Conservation (phyloP, 139 green algal genomes). For the Asterochloris sp. region DNA sequence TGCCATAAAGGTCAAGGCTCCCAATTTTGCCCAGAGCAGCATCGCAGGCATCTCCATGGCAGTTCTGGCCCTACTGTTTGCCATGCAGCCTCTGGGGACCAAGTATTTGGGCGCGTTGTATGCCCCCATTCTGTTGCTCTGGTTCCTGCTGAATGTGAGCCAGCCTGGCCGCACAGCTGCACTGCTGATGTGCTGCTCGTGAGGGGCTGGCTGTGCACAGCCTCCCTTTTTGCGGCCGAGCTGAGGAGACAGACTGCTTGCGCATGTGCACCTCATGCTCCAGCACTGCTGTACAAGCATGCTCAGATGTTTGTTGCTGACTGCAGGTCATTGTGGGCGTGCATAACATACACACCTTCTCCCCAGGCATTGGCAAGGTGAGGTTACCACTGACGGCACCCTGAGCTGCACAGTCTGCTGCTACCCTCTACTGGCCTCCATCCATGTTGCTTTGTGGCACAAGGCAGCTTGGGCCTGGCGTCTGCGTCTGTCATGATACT, state of each 20-base stretch:
- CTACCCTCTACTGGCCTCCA: too few relatives aligned
- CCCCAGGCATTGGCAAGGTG: background rate
- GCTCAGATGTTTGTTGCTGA: background rate
- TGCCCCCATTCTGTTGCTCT: conserved; percentile 49
- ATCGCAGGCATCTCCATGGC: conserved; percentile 24
- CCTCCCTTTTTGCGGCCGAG: too few relatives aligned
- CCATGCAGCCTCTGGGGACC: conserved; percentile 44
- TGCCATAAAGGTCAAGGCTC: conserved; percentile 6
- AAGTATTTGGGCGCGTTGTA: conserved; percentile 34
- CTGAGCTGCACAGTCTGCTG: too few relatives aligned
- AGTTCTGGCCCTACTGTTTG: conserved; percentile 50
- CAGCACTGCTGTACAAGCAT: background rate
- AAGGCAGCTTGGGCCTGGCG: too few relatives aligned
- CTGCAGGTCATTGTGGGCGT: conserved; percentile 23
- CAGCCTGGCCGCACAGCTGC: too few relatives aligned
- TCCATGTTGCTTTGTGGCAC: too few relatives aligned
- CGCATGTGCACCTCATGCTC: too few relatives aligned
- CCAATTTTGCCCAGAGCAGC: background rate
- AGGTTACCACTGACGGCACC: background rate
- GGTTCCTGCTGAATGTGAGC: conserved; percentile 19
- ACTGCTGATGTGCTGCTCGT: too few relatives aligned
- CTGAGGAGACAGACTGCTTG: too few relatives aligned
- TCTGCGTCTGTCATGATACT: too few relatives aligned
- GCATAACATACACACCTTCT: conserved; percentile 2
- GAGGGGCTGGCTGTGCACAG: too few relatives aligned